Base-by-base conservation (phyloP, 2,329 filamentous ascomycete species). In the Neopestalotiopsis sp. region DNA sequence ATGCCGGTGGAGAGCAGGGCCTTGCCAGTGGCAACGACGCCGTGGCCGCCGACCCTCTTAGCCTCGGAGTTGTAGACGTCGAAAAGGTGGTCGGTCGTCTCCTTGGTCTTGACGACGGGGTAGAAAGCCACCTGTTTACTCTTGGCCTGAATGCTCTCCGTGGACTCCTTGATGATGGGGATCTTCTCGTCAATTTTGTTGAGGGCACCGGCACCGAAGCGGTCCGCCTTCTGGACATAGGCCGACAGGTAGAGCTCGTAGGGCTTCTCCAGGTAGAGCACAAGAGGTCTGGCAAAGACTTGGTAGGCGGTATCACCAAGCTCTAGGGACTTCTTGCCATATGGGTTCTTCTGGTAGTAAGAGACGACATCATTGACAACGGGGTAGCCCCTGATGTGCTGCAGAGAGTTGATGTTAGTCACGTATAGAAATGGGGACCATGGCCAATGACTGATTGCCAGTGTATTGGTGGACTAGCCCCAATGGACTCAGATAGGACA, bases 361-460 rank as follows among this genome's bases (percentile, higher is more conserved):
- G 89, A 84, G 81, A 97, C 89, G 76, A 90, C 85, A 81, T 97
- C 94, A 78, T 89, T 89, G 78, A 98, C 88, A 73, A 97, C 82
- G 56, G 95, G 95, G 82, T 97, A 97, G 73, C 91, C 91, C 75
- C 90, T 87, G 72, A 98, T 87, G 79, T 98, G 95, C 94, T 97
- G 57, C 63, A 28, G 72, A 62, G n/a, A 63, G n/a, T 42, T 28
- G 58, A 17, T n/a, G 20, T 67, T 56, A 45, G 59, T 62, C 38
- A 66, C 62, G 42, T 2, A 30, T 24, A 10, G 56, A 32, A 30
- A 63, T 28, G 24, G 12, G 13, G 30, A 38, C 34, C 34, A 10
- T 38, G 34, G 10, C 34, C 34, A 38, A 38, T 38, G 34, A 2
- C 28, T 17, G 13, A 49, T 14, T 12, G 28, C 17, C 38, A 62